Percentiles rank a stretch among this genome's conserved stretches.
phyloP scores from a whole-genome alignment of 2,329 filamentous ascomycete genomes.

The Diaporthe vaccinii region DNA sequence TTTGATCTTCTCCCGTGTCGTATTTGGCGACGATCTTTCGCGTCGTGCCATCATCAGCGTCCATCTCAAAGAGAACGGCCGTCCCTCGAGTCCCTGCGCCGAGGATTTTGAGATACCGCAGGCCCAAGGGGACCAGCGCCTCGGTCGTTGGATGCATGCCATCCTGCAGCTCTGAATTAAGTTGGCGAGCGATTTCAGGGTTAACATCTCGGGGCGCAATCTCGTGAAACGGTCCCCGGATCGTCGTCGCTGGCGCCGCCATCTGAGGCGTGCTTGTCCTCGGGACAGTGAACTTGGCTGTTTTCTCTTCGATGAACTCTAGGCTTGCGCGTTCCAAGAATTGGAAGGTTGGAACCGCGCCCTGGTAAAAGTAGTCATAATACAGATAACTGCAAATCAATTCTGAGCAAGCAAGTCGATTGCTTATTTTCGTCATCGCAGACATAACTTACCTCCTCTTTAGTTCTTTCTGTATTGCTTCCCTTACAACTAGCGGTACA shows the following conservation, averaged over 20 bases:
- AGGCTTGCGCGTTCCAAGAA: no score
- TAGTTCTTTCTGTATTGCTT: no score
- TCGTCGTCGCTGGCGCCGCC: background rate
- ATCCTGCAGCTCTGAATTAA: background rate
- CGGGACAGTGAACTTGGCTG: background rate
- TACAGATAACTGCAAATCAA: background rate
- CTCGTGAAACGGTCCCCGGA: background rate
- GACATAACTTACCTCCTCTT: background rate
- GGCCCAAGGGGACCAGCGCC: background rate
- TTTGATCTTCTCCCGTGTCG: no score
- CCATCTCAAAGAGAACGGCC: constrained; percentile 2
- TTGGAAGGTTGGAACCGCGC: background rate
- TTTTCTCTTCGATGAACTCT: no score
- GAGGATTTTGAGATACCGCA: background rate
- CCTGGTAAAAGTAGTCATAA: background rate
- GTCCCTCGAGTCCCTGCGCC: background rate
- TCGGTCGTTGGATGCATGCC: background rate
- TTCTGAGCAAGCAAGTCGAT: background rate
- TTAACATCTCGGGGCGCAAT: background rate
- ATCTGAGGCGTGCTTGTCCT: background rate
- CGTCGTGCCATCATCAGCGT: background rate
- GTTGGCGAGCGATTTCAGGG: background rate
- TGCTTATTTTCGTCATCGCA: no score
- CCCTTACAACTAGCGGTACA: no score
- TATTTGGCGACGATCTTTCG: background rate